These are phyloP conservation scores for Aspergillus niger DNA, from an alignment of 2,329 filamentous ascomycete genomes.

Conservation along the genomic window DNA sequence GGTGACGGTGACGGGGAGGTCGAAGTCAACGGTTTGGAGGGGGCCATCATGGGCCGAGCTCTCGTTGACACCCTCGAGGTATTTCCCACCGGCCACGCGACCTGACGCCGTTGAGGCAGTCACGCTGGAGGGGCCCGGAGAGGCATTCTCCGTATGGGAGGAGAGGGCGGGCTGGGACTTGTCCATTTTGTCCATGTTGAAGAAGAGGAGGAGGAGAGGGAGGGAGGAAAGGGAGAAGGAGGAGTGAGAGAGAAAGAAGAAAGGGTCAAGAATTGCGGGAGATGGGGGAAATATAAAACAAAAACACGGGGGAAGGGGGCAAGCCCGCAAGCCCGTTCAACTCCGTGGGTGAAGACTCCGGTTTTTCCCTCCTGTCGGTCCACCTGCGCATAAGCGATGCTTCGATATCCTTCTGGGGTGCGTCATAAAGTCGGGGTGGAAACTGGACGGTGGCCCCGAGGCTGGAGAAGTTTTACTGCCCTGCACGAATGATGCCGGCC, in stretches of 20 bases:
- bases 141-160: conserved; percentile 28
- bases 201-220: neutral
- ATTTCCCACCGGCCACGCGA: conserved; percentile 32
- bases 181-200: conserved; percentile 26
- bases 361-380: conserved; percentile 5
- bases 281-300: conserved; percentile 2
- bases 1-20: conserved; percentile 53
- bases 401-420: conserved; percentile 5
- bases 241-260: conserved; percentile 4
- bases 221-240: conserved; percentile 1
- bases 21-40: conserved; percentile 47
- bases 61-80: conserved; percentile 23
- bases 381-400: neutral
- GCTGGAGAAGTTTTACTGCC: conserved; percentile 2
- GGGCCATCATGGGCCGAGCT: conserved; percentile 18
- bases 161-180: conserved; percentile 26
- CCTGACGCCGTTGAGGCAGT: conserved; percentile 15
- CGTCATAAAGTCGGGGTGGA: conserved; percentile 12
- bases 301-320: conserved; percentile 8
- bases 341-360: conserved; percentile 1
- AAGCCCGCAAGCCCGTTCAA: neutral
- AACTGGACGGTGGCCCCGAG: neutral
- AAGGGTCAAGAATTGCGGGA: neutral
- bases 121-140: conserved; percentile 11
- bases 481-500: conserved; percentile 3